phyloP scores from a whole-genome alignment of 805 yeast species.

The Saccharomyces mikatae region DNA sequence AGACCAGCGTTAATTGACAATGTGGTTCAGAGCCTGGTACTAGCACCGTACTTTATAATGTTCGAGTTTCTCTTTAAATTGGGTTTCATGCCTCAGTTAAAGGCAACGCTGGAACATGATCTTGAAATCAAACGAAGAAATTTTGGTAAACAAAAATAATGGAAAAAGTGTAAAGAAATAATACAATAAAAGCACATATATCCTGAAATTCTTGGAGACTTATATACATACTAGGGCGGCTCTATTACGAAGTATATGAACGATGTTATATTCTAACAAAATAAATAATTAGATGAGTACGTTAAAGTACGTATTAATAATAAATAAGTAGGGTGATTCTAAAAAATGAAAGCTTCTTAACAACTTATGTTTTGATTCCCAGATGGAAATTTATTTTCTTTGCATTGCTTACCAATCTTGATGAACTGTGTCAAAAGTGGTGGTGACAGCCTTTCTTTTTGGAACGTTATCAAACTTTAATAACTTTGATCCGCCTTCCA shows the following conservation, averaged over 20 bases:
- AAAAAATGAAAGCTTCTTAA: not conserved
- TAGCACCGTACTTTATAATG: slow-evolving; percentile 85
- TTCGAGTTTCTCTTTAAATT: slow-evolving; percentile 64
- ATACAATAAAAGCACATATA: not conserved
- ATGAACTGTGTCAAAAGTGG: slow-evolving; percentile 9
- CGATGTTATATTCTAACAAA: not conserved
- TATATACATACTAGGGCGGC: not conserved
- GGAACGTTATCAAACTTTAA: slow-evolving; percentile 29
- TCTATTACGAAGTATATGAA: not conserved
- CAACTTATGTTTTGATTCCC: not conserved
- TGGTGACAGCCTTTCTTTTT: slow-evolving; percentile 1
- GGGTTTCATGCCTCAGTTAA: slow-evolving; percentile 52
- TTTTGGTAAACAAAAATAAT: not conserved
- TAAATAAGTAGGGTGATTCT: not conserved
- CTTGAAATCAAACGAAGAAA: not conserved
- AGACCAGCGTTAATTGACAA: slow-evolving; percentile 87
- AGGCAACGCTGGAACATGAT: slow-evolving; percentile 16
- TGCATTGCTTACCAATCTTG: slow-evolving; percentile 10
- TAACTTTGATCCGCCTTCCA: slow-evolving; percentile 78
- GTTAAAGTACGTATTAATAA: not conserved
- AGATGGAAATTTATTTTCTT: not conserved
- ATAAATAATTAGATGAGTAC: not conserved
- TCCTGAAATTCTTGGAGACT: not conserved
- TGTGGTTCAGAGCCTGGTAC: slow-evolving; percentile 71
- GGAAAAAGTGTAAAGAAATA: not conserved